A percentile compares a stretch with the other conserved stretches of the same genome.
phyloP scores from a whole-genome alignment of 352 stramenopile genomes.

The Phytophthora vignae region DNA sequence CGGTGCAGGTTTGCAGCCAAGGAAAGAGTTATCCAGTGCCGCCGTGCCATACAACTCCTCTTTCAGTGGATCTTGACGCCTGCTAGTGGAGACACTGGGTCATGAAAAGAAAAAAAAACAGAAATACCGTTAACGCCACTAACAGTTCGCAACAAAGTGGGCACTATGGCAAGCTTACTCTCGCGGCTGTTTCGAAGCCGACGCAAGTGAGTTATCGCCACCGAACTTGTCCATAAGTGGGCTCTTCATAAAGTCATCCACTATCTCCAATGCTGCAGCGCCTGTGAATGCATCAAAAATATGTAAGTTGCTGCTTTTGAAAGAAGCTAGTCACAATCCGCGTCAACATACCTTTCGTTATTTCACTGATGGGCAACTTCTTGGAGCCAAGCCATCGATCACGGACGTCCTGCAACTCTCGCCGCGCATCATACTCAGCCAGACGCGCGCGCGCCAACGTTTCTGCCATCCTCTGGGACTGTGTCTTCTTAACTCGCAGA shows the following conservation, averaged over 20 bases:
- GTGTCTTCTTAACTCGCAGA: slow-evolving; percentile 79
- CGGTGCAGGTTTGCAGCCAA: slow-evolving; percentile 50
- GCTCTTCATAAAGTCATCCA: slow-evolving; percentile 80
- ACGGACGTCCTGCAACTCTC: slow-evolving; percentile 38
- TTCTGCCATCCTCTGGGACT: slow-evolving; percentile 81
- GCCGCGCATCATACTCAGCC: slow-evolving; percentile 62
- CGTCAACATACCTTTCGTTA: slow-evolving; percentile 57
- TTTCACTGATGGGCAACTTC: slow-evolving; percentile 57
- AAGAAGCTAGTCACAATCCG: neutral
- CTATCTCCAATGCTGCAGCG: slow-evolving; percentile 82
- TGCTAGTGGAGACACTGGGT: slow-evolving; percentile 4
- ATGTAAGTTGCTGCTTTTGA: neutral
- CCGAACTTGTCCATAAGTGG: slow-evolving; percentile 77
- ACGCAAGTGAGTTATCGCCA: slow-evolving; percentile 1
- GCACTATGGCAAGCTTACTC: slow-evolving; percentile 8
- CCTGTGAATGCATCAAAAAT: slow-evolving; percentile 37
- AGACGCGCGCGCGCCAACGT: slow-evolving; percentile 59
- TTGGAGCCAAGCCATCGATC: slow-evolving; percentile 28
- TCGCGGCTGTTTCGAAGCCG: slow-evolving; percentile 5
- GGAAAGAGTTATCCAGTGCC: slow-evolving; percentile 55
- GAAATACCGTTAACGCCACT: neutral
- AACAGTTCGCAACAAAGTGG: neutral
- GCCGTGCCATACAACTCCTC: slow-evolving; percentile 72
- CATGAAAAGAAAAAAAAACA: neutral
- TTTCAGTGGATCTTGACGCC: slow-evolving; percentile 47